A percentile compares a stretch with the other conserved stretches of the same genome.
Evolutionary conservation across 352 stramenopile genomes (phyloP).

Genomic region (Thalassiosira mediterranea): DNA sequence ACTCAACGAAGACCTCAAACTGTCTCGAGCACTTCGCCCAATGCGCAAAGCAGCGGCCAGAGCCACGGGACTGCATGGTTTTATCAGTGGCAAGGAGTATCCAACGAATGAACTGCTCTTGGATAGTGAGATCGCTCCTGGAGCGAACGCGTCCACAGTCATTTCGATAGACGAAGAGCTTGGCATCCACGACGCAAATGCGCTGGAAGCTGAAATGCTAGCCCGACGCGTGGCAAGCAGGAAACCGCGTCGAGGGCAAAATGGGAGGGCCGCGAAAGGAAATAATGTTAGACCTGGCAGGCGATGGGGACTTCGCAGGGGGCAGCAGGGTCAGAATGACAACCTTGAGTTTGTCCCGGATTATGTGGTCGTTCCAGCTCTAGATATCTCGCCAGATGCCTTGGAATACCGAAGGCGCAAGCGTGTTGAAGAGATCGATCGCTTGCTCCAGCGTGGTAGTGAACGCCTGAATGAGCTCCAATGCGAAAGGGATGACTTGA

Average conservation of each 20-base stretch:
- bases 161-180: conserved; percentile 52
- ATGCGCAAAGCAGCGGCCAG: conserved; percentile 70
- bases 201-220: conserved; percentile 40
- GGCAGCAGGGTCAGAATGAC: neutral
- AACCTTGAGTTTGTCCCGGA: conserved; percentile 5
- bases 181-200: conserved; percentile 38
- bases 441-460: conserved; percentile 59
- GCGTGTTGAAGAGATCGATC: conserved; percentile 76
- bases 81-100: conserved; percentile 73
- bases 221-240: conserved; percentile 29
- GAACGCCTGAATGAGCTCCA: conserved; percentile 63
- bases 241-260: conserved; percentile 5
- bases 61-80: conserved; percentile 72
- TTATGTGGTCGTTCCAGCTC: conserved; percentile 38
- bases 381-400: conserved; percentile 45
- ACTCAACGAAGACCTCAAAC: conserved; percentile 36
- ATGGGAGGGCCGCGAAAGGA: conserved; percentile 12
- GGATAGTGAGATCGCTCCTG: no score
- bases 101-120: no score
- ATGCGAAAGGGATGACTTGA: conserved; percentile 80
- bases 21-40: conserved; percentile 60
- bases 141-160: conserved; percentile 12
- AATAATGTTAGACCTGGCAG: conserved; percentile 21
- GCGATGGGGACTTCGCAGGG: conserved; percentile 45
- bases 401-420: conserved; percentile 33